Evolutionary conservation across 2,329 filamentous ascomycete genomes (phyloP), one percentile per base, ranked within the genome.

Genomic region (Fusarium sp.): DNA sequence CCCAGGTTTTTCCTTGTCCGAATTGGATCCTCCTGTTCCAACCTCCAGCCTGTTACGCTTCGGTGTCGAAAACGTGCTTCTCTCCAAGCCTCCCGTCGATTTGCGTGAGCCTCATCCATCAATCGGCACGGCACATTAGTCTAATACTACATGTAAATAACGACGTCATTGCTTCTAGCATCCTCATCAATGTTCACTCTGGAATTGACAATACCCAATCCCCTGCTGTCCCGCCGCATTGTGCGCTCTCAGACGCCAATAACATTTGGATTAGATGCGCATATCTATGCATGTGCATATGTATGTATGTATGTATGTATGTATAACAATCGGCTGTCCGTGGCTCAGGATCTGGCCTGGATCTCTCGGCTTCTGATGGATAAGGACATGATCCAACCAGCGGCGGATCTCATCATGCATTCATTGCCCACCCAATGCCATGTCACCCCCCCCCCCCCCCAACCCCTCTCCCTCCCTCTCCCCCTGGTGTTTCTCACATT

Each of bases 301-400:
- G 13, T 32, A 32, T 32, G 30, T 32, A 32, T 32, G 30, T 32
- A 32, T 32, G 30, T 32, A 36, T 17, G 34, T 20, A 20, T 45
- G 24, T 47, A 26, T 22, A 32, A 20, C 30, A 41, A 38, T 58
- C 44, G 55, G 34, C 36, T 50, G 48, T 51, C 48, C 45, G 57
- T 62, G 44, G 44, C n/a, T 55, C 66, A 61, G 70, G 59, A 78
- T 78, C 75, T 77, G 56, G 67, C 54, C 69, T 75, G 70, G 72
- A 77, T 77, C 75, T 78, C 75, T 76, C 71, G 72, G 75, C 71
- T 69, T 62, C 62, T 44, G 57, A 67, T 63, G 44, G 47, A 36
- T 42, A 67, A 44, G 36, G 26, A 39, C 36, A 24, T 59, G 38
- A 60, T 42, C 59, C 59, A 42, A 47, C 41, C 30, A 45, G 62